A percentile compares a stretch with the other conserved stretches of the same genome.
Conservation (phyloP, 2,329 filamentous ascomycete species). For the Tolypocladium capitatum region DNA sequence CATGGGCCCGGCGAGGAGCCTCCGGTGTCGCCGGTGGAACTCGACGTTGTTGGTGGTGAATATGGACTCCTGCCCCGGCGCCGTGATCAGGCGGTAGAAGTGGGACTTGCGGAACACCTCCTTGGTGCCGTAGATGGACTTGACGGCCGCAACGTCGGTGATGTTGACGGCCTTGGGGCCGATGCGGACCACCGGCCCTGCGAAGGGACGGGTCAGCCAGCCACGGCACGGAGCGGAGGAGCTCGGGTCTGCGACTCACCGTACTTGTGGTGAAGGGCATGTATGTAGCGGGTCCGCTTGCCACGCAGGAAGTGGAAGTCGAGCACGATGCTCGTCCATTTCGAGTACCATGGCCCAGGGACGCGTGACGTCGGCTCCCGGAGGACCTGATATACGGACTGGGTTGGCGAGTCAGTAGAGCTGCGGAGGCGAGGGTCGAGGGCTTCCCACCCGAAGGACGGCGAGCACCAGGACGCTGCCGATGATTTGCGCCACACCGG, state of each 20-base stretch:
- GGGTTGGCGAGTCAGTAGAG: neutral
- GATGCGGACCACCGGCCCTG: constrained; percentile 14
- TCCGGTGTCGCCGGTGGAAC: constrained; percentile 24
- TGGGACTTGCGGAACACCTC: constrained; percentile 12
- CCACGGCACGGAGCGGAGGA: too few species aligned
- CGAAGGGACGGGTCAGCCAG: neutral
- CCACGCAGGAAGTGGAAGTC: constrained; percentile 8
- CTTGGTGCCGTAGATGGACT: constrained; percentile 18
- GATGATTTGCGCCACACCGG: neutral
- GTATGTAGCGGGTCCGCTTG: constrained; percentile 6
- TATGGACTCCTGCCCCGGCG: constrained; percentile 9
- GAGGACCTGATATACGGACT: neutral
- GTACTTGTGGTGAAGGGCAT: constrained; percentile 11
- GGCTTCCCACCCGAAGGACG: neutral
- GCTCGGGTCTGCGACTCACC: constrained; percentile 4
- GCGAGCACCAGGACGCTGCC: neutral
- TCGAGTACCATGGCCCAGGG: constrained; percentile 13
- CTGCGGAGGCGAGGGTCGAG: too few species aligned
- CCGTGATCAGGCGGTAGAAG: constrained; percentile 11
- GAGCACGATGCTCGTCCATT: constrained; percentile 7
- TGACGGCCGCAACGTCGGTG: constrained; percentile 9
- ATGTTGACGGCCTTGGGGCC: constrained; percentile 11
- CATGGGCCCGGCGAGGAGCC: constrained; percentile 26
- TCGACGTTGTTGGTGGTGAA: constrained; percentile 27
- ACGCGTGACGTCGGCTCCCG: constrained; percentile 6